Percentiles rank a stretch among this genome's conserved stretches.
phyloP scores from a whole-genome alignment of 768 basidiomycete species.

The Serendipita indica region DNA sequence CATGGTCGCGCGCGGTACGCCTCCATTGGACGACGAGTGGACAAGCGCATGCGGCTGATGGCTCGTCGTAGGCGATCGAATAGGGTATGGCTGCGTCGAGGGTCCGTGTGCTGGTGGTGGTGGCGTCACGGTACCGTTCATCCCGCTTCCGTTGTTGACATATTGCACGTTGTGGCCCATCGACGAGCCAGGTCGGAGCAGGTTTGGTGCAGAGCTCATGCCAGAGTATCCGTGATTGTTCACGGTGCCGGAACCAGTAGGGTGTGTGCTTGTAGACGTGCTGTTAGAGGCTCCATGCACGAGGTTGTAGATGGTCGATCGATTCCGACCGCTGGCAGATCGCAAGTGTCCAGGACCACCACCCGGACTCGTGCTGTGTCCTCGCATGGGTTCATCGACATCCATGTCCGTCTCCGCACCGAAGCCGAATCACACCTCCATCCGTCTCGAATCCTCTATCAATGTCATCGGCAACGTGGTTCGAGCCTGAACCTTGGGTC shows the following conservation, averaged over 20 bases:
- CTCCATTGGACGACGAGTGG: background rate
- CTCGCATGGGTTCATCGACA: background rate
- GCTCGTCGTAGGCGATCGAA: background rate
- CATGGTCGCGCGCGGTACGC: background rate
- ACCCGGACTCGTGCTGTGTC: background rate
- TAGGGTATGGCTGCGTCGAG: background rate
- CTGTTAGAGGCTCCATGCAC: background rate
- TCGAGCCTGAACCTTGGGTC: background rate
- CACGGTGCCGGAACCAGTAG: background rate
- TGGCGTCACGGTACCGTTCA: background rate
- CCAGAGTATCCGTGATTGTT: background rate
- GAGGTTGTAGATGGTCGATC: constrained; percentile 6
- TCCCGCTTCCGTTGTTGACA: background rate
- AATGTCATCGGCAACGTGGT: background rate
- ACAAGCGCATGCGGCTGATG: background rate
- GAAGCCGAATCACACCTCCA: background rate
- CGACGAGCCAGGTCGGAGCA: constrained; percentile 6
- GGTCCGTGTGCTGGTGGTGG: background rate
- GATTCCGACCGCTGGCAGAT: background rate
- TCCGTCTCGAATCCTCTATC: constrained; percentile 7
- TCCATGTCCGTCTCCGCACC: constrained; percentile 8
- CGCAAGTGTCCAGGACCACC: background rate
- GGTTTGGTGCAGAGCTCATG: constrained; percentile 1
- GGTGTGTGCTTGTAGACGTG: background rate
- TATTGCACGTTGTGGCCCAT: background rate